A percentile compares a stretch with the other conserved stretches of the same genome.
Conservation (phyloP, 1,284 basidiomycete species). For the Microbotryum silenes-acaulis region DNA sequence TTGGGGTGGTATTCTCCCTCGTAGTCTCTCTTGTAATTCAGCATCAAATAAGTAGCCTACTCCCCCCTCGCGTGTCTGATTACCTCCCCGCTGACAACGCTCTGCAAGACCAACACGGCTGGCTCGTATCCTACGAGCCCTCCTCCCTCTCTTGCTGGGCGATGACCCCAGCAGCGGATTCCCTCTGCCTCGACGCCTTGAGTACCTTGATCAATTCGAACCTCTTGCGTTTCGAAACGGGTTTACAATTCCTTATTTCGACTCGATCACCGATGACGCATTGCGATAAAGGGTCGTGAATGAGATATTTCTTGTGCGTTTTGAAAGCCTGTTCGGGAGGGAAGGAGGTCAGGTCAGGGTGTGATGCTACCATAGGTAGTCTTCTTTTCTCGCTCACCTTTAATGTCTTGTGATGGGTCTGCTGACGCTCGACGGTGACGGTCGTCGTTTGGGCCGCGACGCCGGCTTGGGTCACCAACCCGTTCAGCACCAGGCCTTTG, state of each 20-base stretch:
- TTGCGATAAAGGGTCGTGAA: constrained; percentile 24
- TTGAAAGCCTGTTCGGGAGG: constrained; percentile 18
- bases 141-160: too few relatives aligned
- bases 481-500: constrained; percentile 25
- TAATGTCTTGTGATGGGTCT: constrained; percentile 29
- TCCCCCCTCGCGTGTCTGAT: too few relatives aligned
- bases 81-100: too few relatives aligned
- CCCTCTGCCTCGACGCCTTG: constrained; percentile 19
- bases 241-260: constrained; percentile 29
- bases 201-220: constrained; percentile 29
- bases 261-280: constrained; percentile 31
- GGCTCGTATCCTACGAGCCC: too few relatives aligned
- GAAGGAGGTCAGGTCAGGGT: too few relatives aligned
- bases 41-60: too few relatives aligned
- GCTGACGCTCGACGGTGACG: constrained; percentile 27
- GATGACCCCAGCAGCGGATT: neutral
- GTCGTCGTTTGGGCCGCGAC: constrained; percentile 25
- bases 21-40: too few relatives aligned
- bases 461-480: constrained; percentile 22
- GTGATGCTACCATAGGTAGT: too few relatives aligned
- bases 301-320: constrained; percentile 29
- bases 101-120: too few relatives aligned
- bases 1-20: too few relatives aligned
- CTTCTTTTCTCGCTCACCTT: constrained; percentile 15
- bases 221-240: constrained; percentile 31